phyloP scores from a whole-genome alignment of 371 early-diverging fungal species.

The Apophysomyces variabilis region DNA sequence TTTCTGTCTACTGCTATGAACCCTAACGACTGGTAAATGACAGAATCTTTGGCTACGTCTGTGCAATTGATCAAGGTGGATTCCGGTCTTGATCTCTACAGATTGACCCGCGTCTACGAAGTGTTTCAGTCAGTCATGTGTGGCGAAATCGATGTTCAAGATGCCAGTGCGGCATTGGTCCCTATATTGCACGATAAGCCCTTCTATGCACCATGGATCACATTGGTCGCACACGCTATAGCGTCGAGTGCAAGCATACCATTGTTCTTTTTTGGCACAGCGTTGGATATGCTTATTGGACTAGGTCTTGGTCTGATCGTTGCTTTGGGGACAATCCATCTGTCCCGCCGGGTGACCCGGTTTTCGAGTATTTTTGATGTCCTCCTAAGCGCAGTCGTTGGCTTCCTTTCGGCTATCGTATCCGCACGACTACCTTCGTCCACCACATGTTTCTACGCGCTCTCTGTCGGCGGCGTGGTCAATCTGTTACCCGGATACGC shows the following conservation, averaged over 20 bases:
- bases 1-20: constrained; percentile 1
- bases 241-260: constrained; percentile 61
- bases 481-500: constrained; percentile 69
- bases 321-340: constrained; percentile 51
- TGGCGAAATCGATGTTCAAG: constrained; percentile 46
- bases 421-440: constrained; percentile 29
- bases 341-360: constrained; percentile 59
- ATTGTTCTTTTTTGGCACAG: constrained; percentile 62
- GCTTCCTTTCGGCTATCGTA: constrained; percentile 53
- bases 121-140: constrained; percentile 59
- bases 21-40: neutral
- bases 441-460: constrained; percentile 55
- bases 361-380: constrained; percentile 67
- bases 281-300: constrained; percentile 52
- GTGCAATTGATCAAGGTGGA: constrained; percentile 63
- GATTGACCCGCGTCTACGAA: constrained; percentile 57
- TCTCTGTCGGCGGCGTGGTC: constrained; percentile 65
- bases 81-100: constrained; percentile 58
- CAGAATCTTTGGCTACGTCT: constrained; percentile 42
- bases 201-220: constrained; percentile 54
- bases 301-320: constrained; percentile 53
- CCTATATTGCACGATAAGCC: constrained; percentile 42
- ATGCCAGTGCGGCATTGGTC: constrained; percentile 59
- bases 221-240: constrained; percentile 56
- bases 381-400: constrained; percentile 58